A percentile compares a stretch with the other conserved stretches of the same genome.
Evolutionary conservation across 768 basidiomycete genomes (phyloP).

Genomic region (Auricularia auricula-judae): DNA sequence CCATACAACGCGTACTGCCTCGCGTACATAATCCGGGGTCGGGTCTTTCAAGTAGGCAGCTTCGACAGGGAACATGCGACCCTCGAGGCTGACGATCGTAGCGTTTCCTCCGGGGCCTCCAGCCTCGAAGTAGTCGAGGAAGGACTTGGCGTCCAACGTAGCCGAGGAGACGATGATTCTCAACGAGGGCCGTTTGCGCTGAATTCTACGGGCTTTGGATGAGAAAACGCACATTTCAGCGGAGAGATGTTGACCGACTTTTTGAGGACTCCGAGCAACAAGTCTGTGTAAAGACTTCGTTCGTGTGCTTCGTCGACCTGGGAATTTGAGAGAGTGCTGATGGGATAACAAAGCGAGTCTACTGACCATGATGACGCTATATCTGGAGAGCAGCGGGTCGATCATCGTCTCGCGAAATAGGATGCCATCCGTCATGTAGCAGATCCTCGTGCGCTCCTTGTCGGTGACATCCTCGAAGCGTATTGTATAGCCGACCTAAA

Average conservation of each 20-base stretch:
- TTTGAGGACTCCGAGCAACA: conserved; percentile 83
- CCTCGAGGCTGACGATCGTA: conserved; percentile 81
- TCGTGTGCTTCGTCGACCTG: conserved; percentile 96
- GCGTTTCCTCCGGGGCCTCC: conserved; percentile 47
- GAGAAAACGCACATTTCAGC: conserved; percentile 1
- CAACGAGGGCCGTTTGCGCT: conserved; percentile 80
- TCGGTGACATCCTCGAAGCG: conserved; percentile 90
- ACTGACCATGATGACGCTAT: conserved; percentile 89
- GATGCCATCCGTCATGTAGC: conserved; percentile 98
- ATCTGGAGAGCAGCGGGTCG: conserved; percentile 84
- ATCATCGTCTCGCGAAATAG: conserved; percentile 88
- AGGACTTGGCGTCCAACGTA: conserved; percentile 85
- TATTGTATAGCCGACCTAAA: conserved; percentile 92
- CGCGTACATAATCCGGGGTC: conserved; percentile 65
- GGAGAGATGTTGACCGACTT: conserved; percentile 43
- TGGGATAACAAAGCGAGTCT: neutral
- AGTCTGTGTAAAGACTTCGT: conserved; percentile 88
- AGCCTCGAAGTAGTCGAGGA: conserved; percentile 79
- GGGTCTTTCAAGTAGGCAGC: conserved; percentile 79
- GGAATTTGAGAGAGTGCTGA: neutral
- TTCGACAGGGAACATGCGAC: conserved; percentile 91
- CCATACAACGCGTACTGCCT: conserved; percentile 75
- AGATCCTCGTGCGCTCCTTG: conserved; percentile 75
- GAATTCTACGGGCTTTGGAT: conserved; percentile 48
- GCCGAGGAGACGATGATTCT: conserved; percentile 92